Conservation (phyloP, 1,284 basidiomycete species). For the Puccinia novopanici region DNA sequence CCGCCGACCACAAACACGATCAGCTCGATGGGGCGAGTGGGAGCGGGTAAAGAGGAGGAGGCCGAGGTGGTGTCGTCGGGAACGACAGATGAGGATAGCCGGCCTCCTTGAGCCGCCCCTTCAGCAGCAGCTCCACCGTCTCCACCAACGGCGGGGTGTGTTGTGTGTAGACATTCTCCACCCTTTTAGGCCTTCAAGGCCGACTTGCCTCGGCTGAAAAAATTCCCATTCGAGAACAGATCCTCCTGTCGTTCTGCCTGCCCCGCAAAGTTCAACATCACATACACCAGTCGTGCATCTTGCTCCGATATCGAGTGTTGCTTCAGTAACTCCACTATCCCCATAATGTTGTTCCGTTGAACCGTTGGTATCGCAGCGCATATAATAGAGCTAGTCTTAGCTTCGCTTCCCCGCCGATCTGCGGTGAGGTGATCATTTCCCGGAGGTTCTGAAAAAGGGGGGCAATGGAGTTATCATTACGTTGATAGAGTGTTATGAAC, state of each 20-base stretch:
- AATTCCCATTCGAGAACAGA: slow-evolving; percentile 90
- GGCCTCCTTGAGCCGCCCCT: slow-evolving; percentile 76
- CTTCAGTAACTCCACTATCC: slow-evolving; percentile 78
- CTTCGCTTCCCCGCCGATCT: slow-evolving; percentile 76
- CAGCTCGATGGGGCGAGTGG: slow-evolving; percentile 79
- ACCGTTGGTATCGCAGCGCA: slow-evolving; percentile 91
- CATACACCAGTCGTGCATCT: slow-evolving; percentile 89
- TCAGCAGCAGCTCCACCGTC: slow-evolving; percentile 86
- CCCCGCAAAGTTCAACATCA: slow-evolving; percentile 87
- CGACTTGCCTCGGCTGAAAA: slow-evolving; percentile 89
- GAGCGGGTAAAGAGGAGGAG: neutral
- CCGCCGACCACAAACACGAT: slow-evolving; percentile 94
- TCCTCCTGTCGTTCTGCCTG: slow-evolving; percentile 96
- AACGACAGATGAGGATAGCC: slow-evolving; percentile 68
- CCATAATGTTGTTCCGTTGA: slow-evolving; percentile 78
- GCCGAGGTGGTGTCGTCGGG: too few relatives aligned
- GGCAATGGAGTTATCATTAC: slow-evolving; percentile 64
- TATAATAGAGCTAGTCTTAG: slow-evolving; percentile 90
- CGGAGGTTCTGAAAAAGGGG: slow-evolving; percentile 70
- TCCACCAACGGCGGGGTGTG: slow-evolving; percentile 93
- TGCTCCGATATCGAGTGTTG: slow-evolving; percentile 78
- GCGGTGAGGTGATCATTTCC: slow-evolving; percentile 70
- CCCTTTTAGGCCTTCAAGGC: slow-evolving; percentile 97
- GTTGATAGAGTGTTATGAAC: too few relatives aligned
- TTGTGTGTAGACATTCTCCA: slow-evolving; percentile 99